phyloP scores from a whole-genome alignment of 1,284 basidiomycete genomes.

The Apiotrichum akiyoshidainum region DNA sequence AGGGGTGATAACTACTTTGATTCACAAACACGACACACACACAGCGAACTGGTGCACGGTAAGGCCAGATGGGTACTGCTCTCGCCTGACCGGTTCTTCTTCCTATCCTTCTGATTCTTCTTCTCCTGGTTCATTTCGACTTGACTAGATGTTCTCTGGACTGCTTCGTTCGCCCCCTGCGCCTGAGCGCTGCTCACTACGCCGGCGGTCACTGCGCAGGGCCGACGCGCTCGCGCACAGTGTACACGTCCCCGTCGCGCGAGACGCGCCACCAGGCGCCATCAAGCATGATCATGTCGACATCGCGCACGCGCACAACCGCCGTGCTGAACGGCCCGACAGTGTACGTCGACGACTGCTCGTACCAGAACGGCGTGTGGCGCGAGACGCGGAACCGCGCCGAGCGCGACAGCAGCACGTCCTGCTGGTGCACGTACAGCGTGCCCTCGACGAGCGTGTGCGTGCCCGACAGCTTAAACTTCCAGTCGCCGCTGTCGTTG shows the following conservation, averaged over 20 bases:
- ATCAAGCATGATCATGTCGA: constrained; percentile 23
- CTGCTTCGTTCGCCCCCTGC: too few relatives aligned
- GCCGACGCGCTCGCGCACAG: constrained; percentile 17
- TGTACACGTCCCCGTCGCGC: constrained; percentile 18
- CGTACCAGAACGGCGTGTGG: constrained; percentile 5
- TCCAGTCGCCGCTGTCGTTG: constrained; percentile 18
- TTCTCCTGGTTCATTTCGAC: too few relatives aligned
- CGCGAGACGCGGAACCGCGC: neutral
- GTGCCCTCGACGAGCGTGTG: neutral
- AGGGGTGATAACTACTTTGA: too few relatives aligned
- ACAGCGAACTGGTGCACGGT: too few relatives aligned
- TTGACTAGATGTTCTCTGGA: too few relatives aligned
- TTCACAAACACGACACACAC: too few relatives aligned
- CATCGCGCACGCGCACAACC: constrained; percentile 10
- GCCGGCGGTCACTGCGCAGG: too few relatives aligned
- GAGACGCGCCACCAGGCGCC: constrained; percentile 18
- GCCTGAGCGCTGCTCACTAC: too few relatives aligned
- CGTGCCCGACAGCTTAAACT: constrained; percentile 2
- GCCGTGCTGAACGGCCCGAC: constrained; percentile 17
- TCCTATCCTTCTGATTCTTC: too few relatives aligned
- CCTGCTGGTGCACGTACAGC: neutral
- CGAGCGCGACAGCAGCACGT: constrained; percentile 4
- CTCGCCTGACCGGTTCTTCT: too few relatives aligned
- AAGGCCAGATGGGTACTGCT: too few relatives aligned
- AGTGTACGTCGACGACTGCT: constrained; percentile 1